These are phyloP conservation scores for Fusarium anguioides DNA, from an alignment of 2,329 filamentous ascomycete species.

Conservation along the genomic window DNA sequence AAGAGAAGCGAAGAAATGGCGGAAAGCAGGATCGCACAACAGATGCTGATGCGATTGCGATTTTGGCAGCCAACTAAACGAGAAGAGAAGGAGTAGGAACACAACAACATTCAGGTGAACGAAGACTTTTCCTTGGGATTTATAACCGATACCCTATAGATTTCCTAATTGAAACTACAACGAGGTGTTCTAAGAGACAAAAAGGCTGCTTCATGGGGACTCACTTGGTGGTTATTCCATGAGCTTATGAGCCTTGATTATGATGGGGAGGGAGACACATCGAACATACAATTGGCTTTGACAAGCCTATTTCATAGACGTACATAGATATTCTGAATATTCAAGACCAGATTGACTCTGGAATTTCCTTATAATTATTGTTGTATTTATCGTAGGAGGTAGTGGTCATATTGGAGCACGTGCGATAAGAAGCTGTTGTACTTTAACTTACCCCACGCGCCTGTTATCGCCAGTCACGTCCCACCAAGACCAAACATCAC, in stretches of 20 bases:
- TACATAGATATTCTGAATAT: conserved; percentile 13
- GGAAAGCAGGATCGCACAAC: conserved; percentile 60
- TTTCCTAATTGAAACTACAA: conserved; percentile 29
- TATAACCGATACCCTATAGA: conserved; percentile 46
- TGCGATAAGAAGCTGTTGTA: conserved; percentile 30
- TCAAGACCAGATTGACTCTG: neutral
- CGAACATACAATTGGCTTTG: conserved; percentile 19
- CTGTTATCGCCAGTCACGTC: conserved; percentile 39
- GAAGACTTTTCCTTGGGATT: conserved; percentile 35
- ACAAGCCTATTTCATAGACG: conserved; percentile 35
- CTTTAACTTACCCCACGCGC: conserved; percentile 34
- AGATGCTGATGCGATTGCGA: conserved; percentile 65
- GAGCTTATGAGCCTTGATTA: conserved; percentile 21
- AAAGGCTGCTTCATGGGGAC: conserved; percentile 15
- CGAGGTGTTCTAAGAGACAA: neutral
- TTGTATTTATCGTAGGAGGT: neutral
- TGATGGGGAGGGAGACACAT: conserved; percentile 5
- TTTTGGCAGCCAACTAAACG: conserved; percentile 65
- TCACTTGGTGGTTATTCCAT: neutral
- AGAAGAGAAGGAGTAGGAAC: neutral
- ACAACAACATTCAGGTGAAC: conserved; percentile 17
- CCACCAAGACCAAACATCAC: conserved; percentile 18
- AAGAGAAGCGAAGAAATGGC: conserved; percentile 56
- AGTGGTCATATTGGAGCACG: conserved; percentile 17
- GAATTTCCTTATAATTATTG: neutral